A percentile compares a stretch with the other conserved stretches of the same genome.
phyloP scores from a whole-genome alignment of 2,329 filamentous ascomycete species.

The Aspergillus fijiensis region DNA sequence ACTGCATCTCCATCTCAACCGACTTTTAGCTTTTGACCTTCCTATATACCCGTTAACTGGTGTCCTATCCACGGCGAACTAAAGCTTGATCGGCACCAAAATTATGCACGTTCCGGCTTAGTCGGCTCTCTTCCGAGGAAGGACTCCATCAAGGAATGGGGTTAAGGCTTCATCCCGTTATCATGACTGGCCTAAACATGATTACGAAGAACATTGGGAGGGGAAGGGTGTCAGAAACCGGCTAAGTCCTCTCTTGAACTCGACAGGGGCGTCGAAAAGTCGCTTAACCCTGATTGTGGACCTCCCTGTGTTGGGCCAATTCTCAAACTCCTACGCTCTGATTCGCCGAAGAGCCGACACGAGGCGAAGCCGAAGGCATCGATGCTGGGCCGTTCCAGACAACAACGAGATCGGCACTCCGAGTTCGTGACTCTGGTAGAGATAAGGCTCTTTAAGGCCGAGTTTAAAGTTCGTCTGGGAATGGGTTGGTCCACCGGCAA shows the following conservation, averaged over 20 bases:
- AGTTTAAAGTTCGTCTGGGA: neutral
- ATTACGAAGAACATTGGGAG: neutral
- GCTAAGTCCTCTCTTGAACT: constrained; percentile 3
- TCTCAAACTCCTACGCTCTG: neutral
- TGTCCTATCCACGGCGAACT: neutral
- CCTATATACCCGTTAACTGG: neutral
- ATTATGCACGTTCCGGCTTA: neutral
- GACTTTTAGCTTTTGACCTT: neutral
- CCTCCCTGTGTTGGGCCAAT: neutral
- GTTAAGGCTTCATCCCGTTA: constrained; percentile 5
- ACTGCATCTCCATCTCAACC: neutral
- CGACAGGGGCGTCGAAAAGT: neutral
- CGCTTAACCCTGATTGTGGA: constrained; percentile 7
- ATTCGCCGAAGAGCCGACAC: constrained; percentile 3
- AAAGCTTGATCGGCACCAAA: neutral
- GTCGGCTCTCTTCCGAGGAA: neutral
- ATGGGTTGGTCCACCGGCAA: constrained; percentile 10
- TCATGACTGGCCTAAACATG: neutral
- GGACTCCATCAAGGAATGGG: neutral
- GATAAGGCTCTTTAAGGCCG: neutral
- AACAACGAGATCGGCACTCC: neutral
- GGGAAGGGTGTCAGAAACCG: neutral
- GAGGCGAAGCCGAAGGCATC: neutral
- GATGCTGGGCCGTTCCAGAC: neutral
- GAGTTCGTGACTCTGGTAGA: neutral